Base-by-base conservation (phyloP, 2,329 filamentous ascomycete genomes). In the Calonectria fujianensis region DNA sequence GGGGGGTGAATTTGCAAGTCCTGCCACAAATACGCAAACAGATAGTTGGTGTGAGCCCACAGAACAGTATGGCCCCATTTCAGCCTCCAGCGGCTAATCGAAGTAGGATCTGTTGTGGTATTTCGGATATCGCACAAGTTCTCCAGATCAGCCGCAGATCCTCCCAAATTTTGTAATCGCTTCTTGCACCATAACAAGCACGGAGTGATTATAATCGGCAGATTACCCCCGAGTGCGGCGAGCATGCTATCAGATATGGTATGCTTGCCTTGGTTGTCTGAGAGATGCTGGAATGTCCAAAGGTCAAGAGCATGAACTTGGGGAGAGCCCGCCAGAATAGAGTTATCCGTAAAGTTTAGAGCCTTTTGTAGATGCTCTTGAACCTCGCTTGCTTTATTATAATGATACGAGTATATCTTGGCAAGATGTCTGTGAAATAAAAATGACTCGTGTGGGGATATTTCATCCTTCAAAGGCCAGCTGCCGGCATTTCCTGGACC, bases 141-240 rank as follows among this genome's bases (percentile, higher is more conserved):
- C 8, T 27, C 11, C 2, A 14, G 20, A 16, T 59, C 54, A 11
- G 10, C 14, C 18, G 54, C 3, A 37, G 32, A 9, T 11, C 31
- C 11, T 4, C 37, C 39, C n/a, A 59, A 10, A 35, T 35, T 59
- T 51, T 64, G 14, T 2, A 39, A n/a, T n/a, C 41, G 39, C 24
- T 64, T 59, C 14, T 70, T 70, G 57, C 54, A 70, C 54, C 45
- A 70, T 39, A 29, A 14, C 9, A 70, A 32, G 27, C 68, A 70
- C 7, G 54, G 11, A 6, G 7, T 3, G 18, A 70, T 52, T 4
- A 51, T 57, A 31, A 39, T 6, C 3, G 57, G n/a, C 16, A 63
- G 8, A 41, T 39, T 24, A 14, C 48, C 13, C 1, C 32, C 48
- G 0, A 63, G 45, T 18, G n/a, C n/a, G 29, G 37, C 32, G 32